Evolutionary conservation across 306 rosid species (phyloP), one percentile per base, ranked within the genome.

Genomic region (Prunus kanzakura): DNA sequence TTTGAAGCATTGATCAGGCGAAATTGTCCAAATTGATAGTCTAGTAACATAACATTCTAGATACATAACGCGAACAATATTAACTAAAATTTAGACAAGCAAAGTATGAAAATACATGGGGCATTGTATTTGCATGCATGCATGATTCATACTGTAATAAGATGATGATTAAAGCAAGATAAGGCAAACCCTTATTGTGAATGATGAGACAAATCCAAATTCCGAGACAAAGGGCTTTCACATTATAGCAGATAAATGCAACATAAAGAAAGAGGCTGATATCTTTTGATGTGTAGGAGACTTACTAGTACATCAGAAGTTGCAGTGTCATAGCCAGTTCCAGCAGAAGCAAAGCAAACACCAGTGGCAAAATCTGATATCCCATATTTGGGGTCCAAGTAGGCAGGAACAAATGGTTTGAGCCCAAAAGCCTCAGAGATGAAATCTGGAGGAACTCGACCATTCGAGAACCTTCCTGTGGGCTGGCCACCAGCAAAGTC

Each of bases 311-410:
- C 88, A 56, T 61, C 79, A 58, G 90, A 87, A 32, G 90, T 87
- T 25, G 86, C 82, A 45, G 69, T 81, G 51, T 87, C 90, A 68
- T 81, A 87, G 80, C 90, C 90, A 69, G 90, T 84, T 56, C 90
- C 90, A 35, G 88, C 86, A 38, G 90, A 87, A 13, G 90, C 90
- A 76, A 84, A 87, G 84, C 85, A 80, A 72, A 87, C 90, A 11
- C 90, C 90, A 62, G 82, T 79, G 73, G 82, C 84, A 69, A 84
- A 87, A 76, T 87, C 90, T 10, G 82, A 52, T 0, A 87, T 87
- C 35, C 56, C 73, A 67, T 62, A 87, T 12, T 45, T 45, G 13
- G 86, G 82, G 76, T 87, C 90, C 67, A 84, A 75, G 81, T 87
- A 87, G 15, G 90, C 90, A 1, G 90, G 90, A 3, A 87, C 67